Conservation (phyloP, 2,329 filamentous ascomycete genomes). For the Cytospora piceicola region DNA sequence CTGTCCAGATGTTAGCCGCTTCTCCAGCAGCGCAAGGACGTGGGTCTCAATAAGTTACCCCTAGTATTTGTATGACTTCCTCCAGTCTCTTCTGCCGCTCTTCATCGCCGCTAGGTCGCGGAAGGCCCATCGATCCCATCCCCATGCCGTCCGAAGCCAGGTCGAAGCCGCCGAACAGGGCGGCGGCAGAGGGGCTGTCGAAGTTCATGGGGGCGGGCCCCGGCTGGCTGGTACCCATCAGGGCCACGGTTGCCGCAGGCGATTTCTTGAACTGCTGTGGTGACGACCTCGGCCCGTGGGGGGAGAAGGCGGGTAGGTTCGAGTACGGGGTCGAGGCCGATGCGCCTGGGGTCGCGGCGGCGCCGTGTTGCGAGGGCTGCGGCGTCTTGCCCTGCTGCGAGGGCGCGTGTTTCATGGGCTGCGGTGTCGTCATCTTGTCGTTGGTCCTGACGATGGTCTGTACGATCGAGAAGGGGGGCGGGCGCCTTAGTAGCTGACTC, state of each 20-base stretch:
- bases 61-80: conserved; percentile 53
- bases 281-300: conserved; percentile 60
- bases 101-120: conserved; percentile 50
- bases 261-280: conserved; percentile 69
- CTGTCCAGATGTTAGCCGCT: conserved; percentile 35
- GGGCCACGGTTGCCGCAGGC: conserved; percentile 55
- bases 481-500: neutral
- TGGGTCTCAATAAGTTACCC: conserved; percentile 43
- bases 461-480: neutral
- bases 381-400: conserved; percentile 58
- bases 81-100: conserved; percentile 60
- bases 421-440: conserved; percentile 52
- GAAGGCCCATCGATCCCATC: conserved; percentile 49
- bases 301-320: conserved; percentile 57
- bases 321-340: conserved; percentile 71
- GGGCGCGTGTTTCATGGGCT: conserved; percentile 52
- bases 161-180: conserved; percentile 60
- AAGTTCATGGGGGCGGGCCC: conserved; percentile 51
- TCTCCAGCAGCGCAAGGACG: conserved; percentile 42
- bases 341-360: conserved; percentile 65
- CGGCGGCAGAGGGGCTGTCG: conserved; percentile 66
- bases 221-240: conserved; percentile 44
- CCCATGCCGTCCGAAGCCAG: conserved; percentile 54
- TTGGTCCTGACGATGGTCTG: neutral
- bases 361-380: conserved; percentile 50